phyloP scores from a whole-genome alignment of 2,329 filamentous ascomycete genomes.

The Teratosphaeria viscida region DNA sequence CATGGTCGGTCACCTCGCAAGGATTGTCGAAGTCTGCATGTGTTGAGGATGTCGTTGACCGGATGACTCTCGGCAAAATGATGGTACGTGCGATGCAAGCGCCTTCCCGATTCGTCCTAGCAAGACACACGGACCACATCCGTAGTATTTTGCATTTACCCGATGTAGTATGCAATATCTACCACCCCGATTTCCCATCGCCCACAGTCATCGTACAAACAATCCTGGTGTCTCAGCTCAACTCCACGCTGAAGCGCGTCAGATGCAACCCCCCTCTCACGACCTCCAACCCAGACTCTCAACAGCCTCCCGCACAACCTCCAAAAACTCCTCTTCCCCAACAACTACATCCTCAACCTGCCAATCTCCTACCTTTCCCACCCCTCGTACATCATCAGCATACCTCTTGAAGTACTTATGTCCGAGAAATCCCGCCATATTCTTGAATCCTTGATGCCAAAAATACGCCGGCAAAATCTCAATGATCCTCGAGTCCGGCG shows the following conservation, averaged over 20 bases:
- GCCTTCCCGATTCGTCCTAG: neutral
- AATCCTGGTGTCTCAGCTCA: neutral
- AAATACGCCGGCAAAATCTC: constrained; percentile 5
- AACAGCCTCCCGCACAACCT: neutral
- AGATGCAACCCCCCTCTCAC: neutral
- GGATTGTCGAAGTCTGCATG: neutral
- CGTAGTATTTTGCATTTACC: too few relatives aligned
- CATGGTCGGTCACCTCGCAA: neutral
- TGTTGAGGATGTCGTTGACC: neutral
- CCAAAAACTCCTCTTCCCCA: neutral
- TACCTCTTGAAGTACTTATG: constrained; percentile 2
- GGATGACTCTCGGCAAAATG: neutral
- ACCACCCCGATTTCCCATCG: too few relatives aligned
- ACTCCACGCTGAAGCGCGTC: neutral
- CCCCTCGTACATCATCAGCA: neutral
- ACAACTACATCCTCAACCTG: neutral
- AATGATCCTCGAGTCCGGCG: constrained; percentile 2
- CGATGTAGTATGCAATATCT: neutral
- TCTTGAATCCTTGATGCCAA: constrained; percentile 3
- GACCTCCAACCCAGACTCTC: neutral
- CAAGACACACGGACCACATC: neutral
- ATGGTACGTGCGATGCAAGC: neutral
- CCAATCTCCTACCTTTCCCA: neutral
- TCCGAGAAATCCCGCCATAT: constrained; percentile 4
- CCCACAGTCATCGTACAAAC: neutral